A percentile compares a stretch with the other conserved stretches of the same genome.
phyloP scores from a whole-genome alignment of 495 filamentous ascomycete genomes.

The Parmelia sp. region DNA sequence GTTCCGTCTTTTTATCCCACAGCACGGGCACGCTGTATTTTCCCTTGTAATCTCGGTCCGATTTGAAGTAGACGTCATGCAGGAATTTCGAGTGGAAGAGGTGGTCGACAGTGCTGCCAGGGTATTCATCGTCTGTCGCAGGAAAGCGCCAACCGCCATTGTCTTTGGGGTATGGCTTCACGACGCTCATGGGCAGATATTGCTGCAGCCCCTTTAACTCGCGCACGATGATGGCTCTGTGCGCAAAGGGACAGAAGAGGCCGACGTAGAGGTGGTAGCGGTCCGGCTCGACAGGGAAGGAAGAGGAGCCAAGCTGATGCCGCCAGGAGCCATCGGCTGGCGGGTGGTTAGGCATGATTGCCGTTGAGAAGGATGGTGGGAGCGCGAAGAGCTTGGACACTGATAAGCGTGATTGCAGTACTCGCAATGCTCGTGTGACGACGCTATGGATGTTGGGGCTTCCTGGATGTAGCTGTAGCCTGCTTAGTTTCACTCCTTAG shows the following conservation, averaged over 20 bases:
- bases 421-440: neutral
- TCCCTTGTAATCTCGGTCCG: conserved; percentile 46
- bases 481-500: neutral
- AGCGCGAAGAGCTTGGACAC: neutral
- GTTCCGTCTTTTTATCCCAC: conserved; percentile 47
- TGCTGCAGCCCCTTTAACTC: conserved; percentile 72
- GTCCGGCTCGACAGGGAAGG: conserved; percentile 62
- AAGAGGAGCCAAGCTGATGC: conserved; percentile 24
- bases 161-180: conserved; percentile 64
- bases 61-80: conserved; percentile 48
- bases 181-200: conserved; percentile 61
- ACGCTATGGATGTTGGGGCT: neutral
- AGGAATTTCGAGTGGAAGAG: conserved; percentile 45
- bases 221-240: conserved; percentile 61
- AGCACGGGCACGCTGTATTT: conserved; percentile 50
- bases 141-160: conserved; percentile 49
- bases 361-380: neutral
- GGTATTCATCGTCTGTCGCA: conserved; percentile 41
- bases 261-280: conserved; percentile 69
- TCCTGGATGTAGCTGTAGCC: neutral
- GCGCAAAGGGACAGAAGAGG: conserved; percentile 58
- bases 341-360: conserved; percentile 19
- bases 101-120: conserved; percentile 45
- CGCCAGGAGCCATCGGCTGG: conserved; percentile 22
- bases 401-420: conserved; percentile 7